These are phyloP conservation scores for Pythium dissotocum DNA, from an alignment of 352 stramenopile species.

Conservation along the genomic window DNA sequence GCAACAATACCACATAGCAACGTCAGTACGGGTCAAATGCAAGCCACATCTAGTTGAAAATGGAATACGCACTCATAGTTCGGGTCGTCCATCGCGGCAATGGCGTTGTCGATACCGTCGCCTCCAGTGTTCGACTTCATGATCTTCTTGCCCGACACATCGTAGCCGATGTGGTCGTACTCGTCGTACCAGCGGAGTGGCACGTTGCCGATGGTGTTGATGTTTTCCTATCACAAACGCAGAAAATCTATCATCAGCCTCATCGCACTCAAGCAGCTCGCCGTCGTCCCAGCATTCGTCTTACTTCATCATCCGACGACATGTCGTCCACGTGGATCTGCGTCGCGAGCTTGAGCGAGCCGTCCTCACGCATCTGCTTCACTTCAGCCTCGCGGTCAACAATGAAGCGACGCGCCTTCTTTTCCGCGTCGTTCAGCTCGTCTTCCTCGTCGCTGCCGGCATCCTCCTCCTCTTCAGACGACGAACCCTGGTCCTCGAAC, in stretches of 20 bases:
- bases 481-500: conserved; percentile 87
- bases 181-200: conserved; percentile 99
- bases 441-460: conserved; percentile 67
- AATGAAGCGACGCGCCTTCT: conserved; percentile 72
- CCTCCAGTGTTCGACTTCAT: conserved; percentile 88
- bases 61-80: conserved; percentile 87
- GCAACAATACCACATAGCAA: conserved; percentile 9
- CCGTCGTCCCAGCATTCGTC: neutral
- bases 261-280: neutral
- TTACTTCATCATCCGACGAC: conserved; percentile 96
- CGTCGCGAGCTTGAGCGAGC: conserved; percentile 76
- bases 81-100: conserved; percentile 86
- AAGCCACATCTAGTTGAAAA: neutral
- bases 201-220: conserved; percentile 98
- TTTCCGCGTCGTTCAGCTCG: conserved; percentile 77
- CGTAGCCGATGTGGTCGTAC: conserved; percentile 99
- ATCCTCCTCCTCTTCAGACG: conserved; percentile 69
- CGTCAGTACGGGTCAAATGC: conserved; percentile 6
- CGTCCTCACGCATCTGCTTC: conserved; percentile 84
- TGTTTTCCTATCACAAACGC: conserved; percentile 57
- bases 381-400: conserved; percentile 77
- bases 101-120: conserved; percentile 90
- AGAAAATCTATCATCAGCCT: neutral
- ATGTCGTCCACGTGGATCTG: conserved; percentile 98
- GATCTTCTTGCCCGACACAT: conserved; percentile 96